Evolutionary conservation across 73 alveolate species (phyloP), one percentile per base, ranked within the genome.

Genomic region (Durusdinium trenchii): DNA sequence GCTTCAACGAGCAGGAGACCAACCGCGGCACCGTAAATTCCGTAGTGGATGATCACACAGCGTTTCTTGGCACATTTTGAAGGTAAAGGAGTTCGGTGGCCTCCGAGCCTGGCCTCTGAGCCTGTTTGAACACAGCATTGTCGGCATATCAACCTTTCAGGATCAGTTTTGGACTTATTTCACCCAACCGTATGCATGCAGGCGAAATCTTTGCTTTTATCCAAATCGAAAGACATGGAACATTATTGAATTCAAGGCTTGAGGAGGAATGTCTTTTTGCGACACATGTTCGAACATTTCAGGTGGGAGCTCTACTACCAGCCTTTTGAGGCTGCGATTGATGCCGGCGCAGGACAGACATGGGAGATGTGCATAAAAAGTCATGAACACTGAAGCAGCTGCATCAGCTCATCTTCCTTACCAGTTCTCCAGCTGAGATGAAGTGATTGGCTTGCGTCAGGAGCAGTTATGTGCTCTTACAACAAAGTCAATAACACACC

Each of bases 271-370:
- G n/a, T n/a, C n/a, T n/a, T n/a, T n/a, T n/a, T n/a, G n/a, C n/a
- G n/a, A n/a, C n/a, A n/a, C n/a, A n/a, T n/a, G n/a, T n/a, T 18
- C 47, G 48, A 18, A 71, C 48, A 38, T 10, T 28, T 20, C 3
- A 89, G 98, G 98, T 94, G 99, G 99, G 99, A 94, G 67, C 32
- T 94, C 32, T 94, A 94, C 83, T 94, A 94, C 82, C 99, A 79
- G 36, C 99, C 99, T 38, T 94, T 94, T 46, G 99, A 94, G 47
- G 99, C 99, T 4, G 99, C 71, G 52, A 75, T 94, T 18, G 99
- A 73, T 46, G 99, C 54, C 6, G 99, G 99, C 52, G 99, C 99
- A 32, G 99, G 94, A 60, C 73, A 60, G 3, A 60, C 73, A 2
- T 60, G 73, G 73, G 73, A 60, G n/a, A 60, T n/a, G n/a, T n/a